phyloP scores from a whole-genome alignment of 495 filamentous ascomycete genomes.

The Hypoxylon intermedium region DNA sequence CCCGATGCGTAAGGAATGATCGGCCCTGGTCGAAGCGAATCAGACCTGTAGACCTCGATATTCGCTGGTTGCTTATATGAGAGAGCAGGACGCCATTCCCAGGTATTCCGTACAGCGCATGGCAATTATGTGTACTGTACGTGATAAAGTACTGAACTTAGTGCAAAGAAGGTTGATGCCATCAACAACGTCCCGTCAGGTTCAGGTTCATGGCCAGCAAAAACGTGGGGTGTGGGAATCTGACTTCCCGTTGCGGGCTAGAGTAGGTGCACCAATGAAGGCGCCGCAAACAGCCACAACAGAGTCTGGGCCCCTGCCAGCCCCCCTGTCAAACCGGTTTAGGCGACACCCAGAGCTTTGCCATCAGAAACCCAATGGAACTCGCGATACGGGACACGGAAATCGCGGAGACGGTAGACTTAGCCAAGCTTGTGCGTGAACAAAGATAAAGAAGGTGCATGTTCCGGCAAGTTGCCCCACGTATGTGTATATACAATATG shows the following conservation, averaged over 20 bases:
- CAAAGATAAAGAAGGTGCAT: too few species aligned
- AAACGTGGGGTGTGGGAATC: constrained; percentile 10
- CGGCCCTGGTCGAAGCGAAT: neutral
- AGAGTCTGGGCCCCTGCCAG: constrained; percentile 1
- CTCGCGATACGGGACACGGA: constrained; percentile 18
- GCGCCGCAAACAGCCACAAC: neutral
- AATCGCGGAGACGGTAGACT: too few species aligned
- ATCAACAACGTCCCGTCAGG: too few species aligned
- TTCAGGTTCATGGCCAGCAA: neutral
- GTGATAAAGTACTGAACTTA: too few species aligned
- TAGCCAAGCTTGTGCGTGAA: neutral
- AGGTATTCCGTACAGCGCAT: too few species aligned
- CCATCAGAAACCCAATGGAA: constrained; percentile 19
- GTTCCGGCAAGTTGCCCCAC: too few species aligned
- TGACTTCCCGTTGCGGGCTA: constrained; percentile 15
- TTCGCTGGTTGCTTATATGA: too few species aligned
- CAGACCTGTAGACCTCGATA: neutral
- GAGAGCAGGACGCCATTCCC: too few species aligned
- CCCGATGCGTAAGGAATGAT: constrained; percentile 2
- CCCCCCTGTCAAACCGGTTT: constrained; percentile 5
- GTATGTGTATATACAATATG: too few species aligned
- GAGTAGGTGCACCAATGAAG: constrained; percentile 20
- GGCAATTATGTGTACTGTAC: too few species aligned
- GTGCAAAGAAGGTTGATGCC: too few species aligned
- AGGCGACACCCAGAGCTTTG: constrained; percentile 5